phyloP scores from a whole-genome alignment of 192 early-diverging fungal species.

The Mortierella hygrophila region DNA sequence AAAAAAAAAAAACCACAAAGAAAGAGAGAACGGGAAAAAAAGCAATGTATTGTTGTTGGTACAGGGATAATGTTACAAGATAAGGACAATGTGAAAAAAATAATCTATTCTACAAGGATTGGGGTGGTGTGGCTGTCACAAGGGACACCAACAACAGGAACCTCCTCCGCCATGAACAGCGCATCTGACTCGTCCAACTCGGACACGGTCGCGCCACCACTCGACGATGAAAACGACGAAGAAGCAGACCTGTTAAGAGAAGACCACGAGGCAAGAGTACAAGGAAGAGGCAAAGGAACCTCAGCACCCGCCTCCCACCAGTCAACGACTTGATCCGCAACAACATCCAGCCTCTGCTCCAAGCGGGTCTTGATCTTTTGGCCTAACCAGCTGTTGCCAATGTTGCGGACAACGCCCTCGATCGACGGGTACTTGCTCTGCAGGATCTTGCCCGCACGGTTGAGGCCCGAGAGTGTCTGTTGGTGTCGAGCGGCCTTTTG shows the following conservation, averaged over 20 bases:
- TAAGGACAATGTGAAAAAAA: too few species aligned
- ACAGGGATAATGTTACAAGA: neutral
- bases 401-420: conserved; percentile 7
- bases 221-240: neutral
- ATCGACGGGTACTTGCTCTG: conserved; percentile 26
- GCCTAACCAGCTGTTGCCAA: conserved; percentile 46
- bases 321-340: conserved; percentile 37
- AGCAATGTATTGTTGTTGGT: neutral
- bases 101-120: neutral
- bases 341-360: conserved; percentile 34
- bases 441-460: conserved; percentile 31
- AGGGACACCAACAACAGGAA: neutral
- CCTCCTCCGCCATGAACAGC: neutral
- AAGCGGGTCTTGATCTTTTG: conserved; percentile 30
- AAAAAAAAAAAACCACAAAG: neutral
- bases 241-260: neutral
- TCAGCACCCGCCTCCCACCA: conserved; percentile 33
- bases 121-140: too few species aligned
- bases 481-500: conserved; percentile 3
- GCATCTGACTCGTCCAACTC: conserved; percentile 5
- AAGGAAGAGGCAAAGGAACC: neutral
- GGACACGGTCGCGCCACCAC: neutral
- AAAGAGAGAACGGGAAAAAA: neutral
- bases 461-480: conserved; percentile 26
- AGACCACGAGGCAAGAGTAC: neutral